These are phyloP conservation scores for Candida peoriensis DNA, from an alignment of 805 yeast species.

Conservation along the genomic window DNA sequence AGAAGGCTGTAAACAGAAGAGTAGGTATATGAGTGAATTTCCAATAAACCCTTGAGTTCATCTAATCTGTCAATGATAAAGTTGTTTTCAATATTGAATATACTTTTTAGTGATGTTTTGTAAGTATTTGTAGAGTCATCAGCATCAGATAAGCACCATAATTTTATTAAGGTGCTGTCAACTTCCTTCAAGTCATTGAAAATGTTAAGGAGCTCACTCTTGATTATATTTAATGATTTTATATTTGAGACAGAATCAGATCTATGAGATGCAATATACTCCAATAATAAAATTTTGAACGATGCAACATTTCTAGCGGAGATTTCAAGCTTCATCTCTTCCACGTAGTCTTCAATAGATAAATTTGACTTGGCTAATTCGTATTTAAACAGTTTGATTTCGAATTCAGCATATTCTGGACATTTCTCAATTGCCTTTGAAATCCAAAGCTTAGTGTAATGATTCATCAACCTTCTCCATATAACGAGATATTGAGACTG, in stretches of 20 bases:
- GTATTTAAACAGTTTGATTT: conserved; percentile 3
- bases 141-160: conserved; percentile 1
- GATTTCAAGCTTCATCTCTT: conserved; percentile 2
- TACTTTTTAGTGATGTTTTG: too few relatives aligned
- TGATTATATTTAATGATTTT: too few relatives aligned
- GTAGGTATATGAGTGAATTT: too few relatives aligned
- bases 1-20: too few relatives aligned
- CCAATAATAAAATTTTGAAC: neutral
- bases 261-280: neutral
- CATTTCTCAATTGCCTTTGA: neutral
- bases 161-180: neutral
- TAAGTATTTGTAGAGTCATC: neutral
- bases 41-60: too few relatives aligned
- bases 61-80: too few relatives aligned
- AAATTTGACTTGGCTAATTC: neutral
- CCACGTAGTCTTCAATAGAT: conserved; percentile 1
- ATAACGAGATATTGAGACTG: neutral
- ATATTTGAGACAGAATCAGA: too few relatives aligned
- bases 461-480: conserved; percentile 7
- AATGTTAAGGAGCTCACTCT: neutral
- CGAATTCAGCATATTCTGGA: conserved; percentile 4
- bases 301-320: conserved; percentile 3
- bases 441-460: conserved; percentile 2
- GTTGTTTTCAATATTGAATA: too few relatives aligned
- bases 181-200: neutral